Evolutionary conservation across 768 basidiomycete genomes (phyloP).

Genomic region (Mrakia blollopis): DNA sequence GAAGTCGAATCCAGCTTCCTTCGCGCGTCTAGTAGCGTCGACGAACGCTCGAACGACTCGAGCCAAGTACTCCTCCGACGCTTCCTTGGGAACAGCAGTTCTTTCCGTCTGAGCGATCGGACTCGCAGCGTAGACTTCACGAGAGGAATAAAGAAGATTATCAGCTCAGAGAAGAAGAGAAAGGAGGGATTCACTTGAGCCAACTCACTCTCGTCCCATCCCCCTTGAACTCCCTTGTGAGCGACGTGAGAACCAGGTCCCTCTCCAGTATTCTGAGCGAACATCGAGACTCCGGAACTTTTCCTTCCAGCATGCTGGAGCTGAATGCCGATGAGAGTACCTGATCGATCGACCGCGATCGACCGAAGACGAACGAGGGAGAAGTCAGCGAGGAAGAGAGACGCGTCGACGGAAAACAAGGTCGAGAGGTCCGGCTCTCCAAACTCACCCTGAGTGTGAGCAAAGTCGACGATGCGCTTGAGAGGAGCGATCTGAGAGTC

Average conservation of each 20-base stretch:
- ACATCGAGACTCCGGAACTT: constrained; percentile 64
- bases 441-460: constrained; percentile 56
- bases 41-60: constrained; percentile 58
- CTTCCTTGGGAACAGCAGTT: constrained; percentile 57
- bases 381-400: background rate
- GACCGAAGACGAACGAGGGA: background rate
- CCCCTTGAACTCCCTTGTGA: constrained; percentile 51
- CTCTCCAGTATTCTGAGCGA: constrained; percentile 44
- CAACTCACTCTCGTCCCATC: constrained; percentile 53
- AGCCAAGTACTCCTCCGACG: constrained; percentile 56
- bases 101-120: constrained; percentile 53
- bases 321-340: constrained; percentile 67
- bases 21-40: constrained; percentile 51
- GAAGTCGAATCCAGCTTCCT: constrained; percentile 55
- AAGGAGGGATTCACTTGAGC: too few relatives aligned
- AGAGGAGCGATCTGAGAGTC: constrained; percentile 69
- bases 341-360: too few relatives aligned
- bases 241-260: constrained; percentile 43
- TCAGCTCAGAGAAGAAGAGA: background rate
- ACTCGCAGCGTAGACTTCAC: constrained; percentile 57
- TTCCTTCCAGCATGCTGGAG: constrained; percentile 72
- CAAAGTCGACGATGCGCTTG: constrained; percentile 67
- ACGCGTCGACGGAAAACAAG: background rate
- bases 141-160: too few relatives aligned
- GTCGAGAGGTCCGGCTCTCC: background rate